Evolutionary conservation across 2,329 filamentous ascomycete species (phyloP).

Genomic region (Alternaria triticimaculans): DNA sequence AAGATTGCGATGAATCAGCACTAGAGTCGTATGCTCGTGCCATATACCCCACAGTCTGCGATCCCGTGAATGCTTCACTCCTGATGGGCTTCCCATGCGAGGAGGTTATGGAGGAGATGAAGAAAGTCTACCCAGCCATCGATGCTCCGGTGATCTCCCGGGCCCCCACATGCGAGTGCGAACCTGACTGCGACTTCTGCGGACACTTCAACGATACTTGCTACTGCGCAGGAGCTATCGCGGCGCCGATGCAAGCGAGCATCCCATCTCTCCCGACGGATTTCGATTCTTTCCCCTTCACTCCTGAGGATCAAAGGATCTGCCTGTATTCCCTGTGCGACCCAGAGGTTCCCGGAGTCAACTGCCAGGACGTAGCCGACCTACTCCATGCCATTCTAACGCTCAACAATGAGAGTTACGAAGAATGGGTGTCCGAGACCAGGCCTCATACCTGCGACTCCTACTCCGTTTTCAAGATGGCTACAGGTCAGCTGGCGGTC

Average conservation of each 20-base stretch:
- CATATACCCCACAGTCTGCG: conserved; percentile 6
- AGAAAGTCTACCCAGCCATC: neutral
- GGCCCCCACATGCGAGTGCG: neutral
- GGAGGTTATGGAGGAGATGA: neutral
- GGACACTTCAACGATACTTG: neutral
- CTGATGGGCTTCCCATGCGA: conserved; percentile 10
- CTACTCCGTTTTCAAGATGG: neutral
- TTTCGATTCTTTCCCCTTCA: neutral
- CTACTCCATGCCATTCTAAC: neutral
- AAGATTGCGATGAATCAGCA: conserved; percentile 3
- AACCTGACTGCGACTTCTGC: neutral
- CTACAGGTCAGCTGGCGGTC: neutral
- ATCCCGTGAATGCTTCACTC: neutral
- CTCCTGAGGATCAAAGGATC: neutral
- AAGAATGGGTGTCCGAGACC: neutral
- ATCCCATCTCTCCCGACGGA: neutral
- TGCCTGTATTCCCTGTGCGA: conserved; percentile 1
- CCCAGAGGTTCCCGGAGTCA: neutral
- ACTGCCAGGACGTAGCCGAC: neutral
- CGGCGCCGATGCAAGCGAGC: neutral
- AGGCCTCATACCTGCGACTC: neutral
- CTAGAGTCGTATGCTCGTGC: neutral
- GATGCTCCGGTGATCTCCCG: neutral
- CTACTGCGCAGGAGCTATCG: neutral
- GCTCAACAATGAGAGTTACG: neutral